Conservation (phyloP, 2,329 filamentous ascomycete genomes). For the Ophiostoma novo-ulmi region DNA sequence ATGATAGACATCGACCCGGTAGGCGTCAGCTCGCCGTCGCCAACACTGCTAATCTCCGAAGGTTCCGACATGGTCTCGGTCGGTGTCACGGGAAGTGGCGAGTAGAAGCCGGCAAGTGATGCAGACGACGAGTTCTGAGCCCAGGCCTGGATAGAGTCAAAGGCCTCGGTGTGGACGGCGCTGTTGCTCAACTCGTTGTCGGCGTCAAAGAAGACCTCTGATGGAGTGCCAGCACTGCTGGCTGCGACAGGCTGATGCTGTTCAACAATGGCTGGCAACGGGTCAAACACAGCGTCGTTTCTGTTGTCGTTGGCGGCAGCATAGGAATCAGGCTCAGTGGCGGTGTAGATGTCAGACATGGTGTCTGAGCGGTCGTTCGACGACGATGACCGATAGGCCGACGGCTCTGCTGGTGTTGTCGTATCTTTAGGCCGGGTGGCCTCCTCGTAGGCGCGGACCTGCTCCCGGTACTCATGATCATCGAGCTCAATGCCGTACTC, state of each 20-base stretch:
- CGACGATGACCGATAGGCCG: constrained; percentile 29
- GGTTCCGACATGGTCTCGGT: constrained; percentile 48
- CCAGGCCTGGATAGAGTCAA: constrained; percentile 61
- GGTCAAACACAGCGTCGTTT: constrained; percentile 23
- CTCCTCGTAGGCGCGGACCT: background rate
- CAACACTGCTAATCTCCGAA: constrained; percentile 41
- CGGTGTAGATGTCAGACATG: constrained; percentile 45
- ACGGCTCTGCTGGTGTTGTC: background rate
- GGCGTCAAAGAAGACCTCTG: constrained; percentile 28
- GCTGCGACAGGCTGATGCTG: background rate
- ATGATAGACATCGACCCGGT: constrained; percentile 52
- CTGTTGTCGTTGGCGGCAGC: background rate
- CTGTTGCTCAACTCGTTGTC: constrained; percentile 52
- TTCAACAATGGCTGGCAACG: constrained; percentile 17
- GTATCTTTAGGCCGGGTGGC: background rate
- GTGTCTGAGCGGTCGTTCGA: constrained; percentile 46
- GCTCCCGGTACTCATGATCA: constrained; percentile 21
- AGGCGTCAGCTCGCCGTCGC: constrained; percentile 51
- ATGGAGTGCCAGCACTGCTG: background rate
- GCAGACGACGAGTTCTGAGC: constrained; percentile 47
- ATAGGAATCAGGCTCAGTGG: constrained; percentile 38
- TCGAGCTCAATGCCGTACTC: constrained; percentile 49
- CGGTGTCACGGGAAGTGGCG: constrained; percentile 52
- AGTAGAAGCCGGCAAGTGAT: constrained; percentile 48
- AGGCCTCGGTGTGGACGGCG: constrained; percentile 42